Conservation (phyloP, 2,329 filamentous ascomycete species). For the Rhinocladiella mackenziei region DNA sequence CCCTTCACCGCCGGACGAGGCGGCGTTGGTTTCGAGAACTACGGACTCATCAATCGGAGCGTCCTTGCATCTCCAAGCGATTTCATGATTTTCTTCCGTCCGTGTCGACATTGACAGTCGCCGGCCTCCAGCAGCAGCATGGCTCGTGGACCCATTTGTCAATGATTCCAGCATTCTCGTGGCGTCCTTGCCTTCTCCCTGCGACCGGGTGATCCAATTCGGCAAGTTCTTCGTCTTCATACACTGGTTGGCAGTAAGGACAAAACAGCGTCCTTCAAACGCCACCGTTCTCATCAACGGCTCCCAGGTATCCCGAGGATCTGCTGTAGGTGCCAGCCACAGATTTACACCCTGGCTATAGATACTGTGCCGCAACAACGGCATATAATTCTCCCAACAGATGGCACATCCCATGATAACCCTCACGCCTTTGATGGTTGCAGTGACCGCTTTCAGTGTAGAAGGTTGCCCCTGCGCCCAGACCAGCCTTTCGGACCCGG, state of each 20-base stretch:
- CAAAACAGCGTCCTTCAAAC: constrained; percentile 77
- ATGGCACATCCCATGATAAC: constrained; percentile 82
- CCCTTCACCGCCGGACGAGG: constrained; percentile 1
- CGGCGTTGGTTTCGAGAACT: not conserved
- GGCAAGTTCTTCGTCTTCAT: constrained; percentile 58
- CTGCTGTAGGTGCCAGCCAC: constrained; percentile 86
- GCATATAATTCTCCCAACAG: constrained; percentile 98
- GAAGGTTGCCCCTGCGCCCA: constrained; percentile 83
- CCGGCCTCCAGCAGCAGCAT: constrained; percentile 10
- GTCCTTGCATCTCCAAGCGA: constrained; percentile 40
- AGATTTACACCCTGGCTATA: constrained; percentile 90
- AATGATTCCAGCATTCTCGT: too few relatives aligned
- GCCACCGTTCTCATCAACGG: constrained; percentile 77
- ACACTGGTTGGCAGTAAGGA: constrained; percentile 82
- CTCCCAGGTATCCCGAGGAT: constrained; percentile 77
- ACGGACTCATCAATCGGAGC: constrained; percentile 21
- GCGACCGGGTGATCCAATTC: constrained; percentile 49
- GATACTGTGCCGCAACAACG: constrained; percentile 73
- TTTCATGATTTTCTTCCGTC: constrained; percentile 45
- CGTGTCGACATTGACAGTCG: constrained; percentile 33
- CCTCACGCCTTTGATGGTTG: constrained; percentile 71
- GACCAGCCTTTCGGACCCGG: constrained; percentile 74
- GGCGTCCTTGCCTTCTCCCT: constrained; percentile 10
- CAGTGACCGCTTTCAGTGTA: constrained; percentile 74
- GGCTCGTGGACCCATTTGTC: too few relatives aligned